Percentiles rank a stretch among this genome's conserved stretches.
Conservation (phyloP, 352 stramenopile species). For the Pythium chondricola region DNA sequence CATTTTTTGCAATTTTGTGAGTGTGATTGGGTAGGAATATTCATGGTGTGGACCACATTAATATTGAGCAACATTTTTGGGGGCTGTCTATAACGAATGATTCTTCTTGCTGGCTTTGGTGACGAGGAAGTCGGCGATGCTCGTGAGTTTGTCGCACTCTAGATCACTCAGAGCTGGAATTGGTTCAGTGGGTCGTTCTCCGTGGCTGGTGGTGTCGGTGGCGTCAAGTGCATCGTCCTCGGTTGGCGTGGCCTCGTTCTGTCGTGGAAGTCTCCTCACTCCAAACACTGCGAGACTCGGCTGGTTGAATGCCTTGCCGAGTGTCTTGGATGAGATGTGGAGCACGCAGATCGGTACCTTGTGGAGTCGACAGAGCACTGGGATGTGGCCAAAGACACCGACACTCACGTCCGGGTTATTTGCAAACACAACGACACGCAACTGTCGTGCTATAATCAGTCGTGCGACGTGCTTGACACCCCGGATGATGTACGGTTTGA, state of each 20-base stretch:
- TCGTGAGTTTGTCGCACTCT: slow-evolving; percentile 38
- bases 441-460: slow-evolving; percentile 29
- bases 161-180: slow-evolving; percentile 3
- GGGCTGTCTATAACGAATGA: slow-evolving; percentile 13
- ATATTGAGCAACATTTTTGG: no score
- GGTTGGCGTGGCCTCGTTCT: background rate
- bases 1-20: slow-evolving; percentile 12
- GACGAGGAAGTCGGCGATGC: slow-evolving; percentile 55
- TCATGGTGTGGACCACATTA: slow-evolving; percentile 22
- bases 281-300: slow-evolving; percentile 50
- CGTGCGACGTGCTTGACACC: slow-evolving; percentile 58
- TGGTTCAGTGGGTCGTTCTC: background rate
- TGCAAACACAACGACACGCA: slow-evolving; percentile 62
- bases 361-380: slow-evolving; percentile 61
- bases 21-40: slow-evolving; percentile 16
- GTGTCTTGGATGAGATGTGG: slow-evolving; percentile 58
- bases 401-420: slow-evolving; percentile 46
- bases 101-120: slow-evolving; percentile 55
- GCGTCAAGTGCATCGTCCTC: background rate
- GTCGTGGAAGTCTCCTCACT: slow-evolving; percentile 24
- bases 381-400: slow-evolving; percentile 52
- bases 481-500: slow-evolving; percentile 26
- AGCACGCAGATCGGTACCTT: slow-evolving; percentile 63
- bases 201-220: background rate
- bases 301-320: slow-evolving; percentile 51